Base-by-base conservation (phyloP, 805 yeast genomes). In the Yamadazyma kitorensis region DNA sequence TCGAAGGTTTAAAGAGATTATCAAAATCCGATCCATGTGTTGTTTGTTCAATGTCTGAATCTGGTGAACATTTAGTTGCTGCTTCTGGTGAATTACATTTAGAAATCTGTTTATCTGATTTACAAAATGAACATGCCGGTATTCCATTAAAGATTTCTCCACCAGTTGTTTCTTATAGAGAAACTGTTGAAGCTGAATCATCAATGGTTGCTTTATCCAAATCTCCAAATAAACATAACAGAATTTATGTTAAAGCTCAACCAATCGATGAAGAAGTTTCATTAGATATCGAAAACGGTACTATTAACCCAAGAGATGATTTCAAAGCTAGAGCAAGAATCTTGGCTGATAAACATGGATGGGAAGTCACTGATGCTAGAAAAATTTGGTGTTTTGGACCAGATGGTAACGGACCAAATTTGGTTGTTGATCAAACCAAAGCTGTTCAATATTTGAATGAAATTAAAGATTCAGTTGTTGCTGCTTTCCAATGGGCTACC, bases 331-430 rank as follows among this genome's bases (percentile, higher is more conserved):
- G 98, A 81, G 98, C 98, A 59, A 89, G 98, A 83, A 61, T 86
- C 67, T 78, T 91, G 80, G 98, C 98, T 67, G 98, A 91, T 70
- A 96, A 93, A 70, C 93, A 72, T 83, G 96, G 91, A 57, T 91
- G 98, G 98, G 98, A 91, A 69, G 97, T 93, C 68, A 81, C 96
- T 57, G 98, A 91, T 68, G 98, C 97, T 75, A 89, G 98, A 85
- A 91, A 93, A 93, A 93, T 91, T 68, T 91, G 98, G 98, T 87
- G 96, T 85, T 91, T 91, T 88, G 98, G 98, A 78, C 98, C 98
- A 69, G 98, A 91, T 67, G 97, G 97, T 74, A 82, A 77, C 70
- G 98, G 98, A 76, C 89, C 98, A 63, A 91, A 91, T 80, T 73
- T 93, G 65, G 97, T 91, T 65, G 95, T 91, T 72, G 98, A 91